Evolutionary conservation across 2,329 filamentous ascomycete genomes (phyloP).

Genomic region (Didymella exigua): DNA sequence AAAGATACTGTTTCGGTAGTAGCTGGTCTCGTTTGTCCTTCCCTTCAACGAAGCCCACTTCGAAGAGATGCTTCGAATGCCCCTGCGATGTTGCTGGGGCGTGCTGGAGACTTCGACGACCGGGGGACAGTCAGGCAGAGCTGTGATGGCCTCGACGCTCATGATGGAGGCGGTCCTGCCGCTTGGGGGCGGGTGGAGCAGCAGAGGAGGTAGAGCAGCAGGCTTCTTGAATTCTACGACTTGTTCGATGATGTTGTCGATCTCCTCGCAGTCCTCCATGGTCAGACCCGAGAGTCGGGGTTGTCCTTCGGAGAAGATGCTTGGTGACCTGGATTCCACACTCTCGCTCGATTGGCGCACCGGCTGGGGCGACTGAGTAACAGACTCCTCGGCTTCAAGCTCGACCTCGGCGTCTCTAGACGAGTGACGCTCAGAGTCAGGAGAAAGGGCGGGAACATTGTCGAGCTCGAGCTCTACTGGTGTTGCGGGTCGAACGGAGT

Average conservation of each 20-base stretch:
- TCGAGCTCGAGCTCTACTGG: slow-evolving; percentile 21
- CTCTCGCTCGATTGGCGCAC: slow-evolving; percentile 15
- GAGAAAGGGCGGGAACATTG: neutral
- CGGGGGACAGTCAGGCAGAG: slow-evolving; percentile 17
- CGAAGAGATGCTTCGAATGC: slow-evolving; percentile 30
- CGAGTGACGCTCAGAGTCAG: slow-evolving; percentile 13
- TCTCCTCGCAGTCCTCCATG: slow-evolving; percentile 1
- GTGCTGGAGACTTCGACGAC: neutral
- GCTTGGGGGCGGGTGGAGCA: slow-evolving; percentile 33
- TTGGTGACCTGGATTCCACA: slow-evolving; percentile 5
- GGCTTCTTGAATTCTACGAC: slow-evolving; percentile 31
- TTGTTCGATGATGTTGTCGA: slow-evolving; percentile 33
- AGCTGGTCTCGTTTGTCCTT: slow-evolving; percentile 7
- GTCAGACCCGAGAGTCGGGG: slow-evolving; percentile 4
- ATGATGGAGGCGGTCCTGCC: slow-evolving; percentile 14
- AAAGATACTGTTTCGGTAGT: slow-evolving; percentile 11
- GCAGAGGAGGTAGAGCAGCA: slow-evolving; percentile 26
- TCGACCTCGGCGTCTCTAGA: slow-evolving; percentile 17
- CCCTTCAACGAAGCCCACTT: slow-evolving; percentile 31
- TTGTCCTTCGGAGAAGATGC: slow-evolving; percentile 15
- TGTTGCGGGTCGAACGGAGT: slow-evolving; percentile 13
- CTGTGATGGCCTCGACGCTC: slow-evolving; percentile 24
- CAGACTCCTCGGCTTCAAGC: slow-evolving; percentile 3
- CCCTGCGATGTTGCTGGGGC: slow-evolving; percentile 26
- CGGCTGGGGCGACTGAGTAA: slow-evolving; percentile 9